A percentile compares a stretch with the other conserved stretches of the same genome.
Evolutionary conservation across 306 rosid genomes (phyloP).

Genomic region (Vigna hirtella): DNA sequence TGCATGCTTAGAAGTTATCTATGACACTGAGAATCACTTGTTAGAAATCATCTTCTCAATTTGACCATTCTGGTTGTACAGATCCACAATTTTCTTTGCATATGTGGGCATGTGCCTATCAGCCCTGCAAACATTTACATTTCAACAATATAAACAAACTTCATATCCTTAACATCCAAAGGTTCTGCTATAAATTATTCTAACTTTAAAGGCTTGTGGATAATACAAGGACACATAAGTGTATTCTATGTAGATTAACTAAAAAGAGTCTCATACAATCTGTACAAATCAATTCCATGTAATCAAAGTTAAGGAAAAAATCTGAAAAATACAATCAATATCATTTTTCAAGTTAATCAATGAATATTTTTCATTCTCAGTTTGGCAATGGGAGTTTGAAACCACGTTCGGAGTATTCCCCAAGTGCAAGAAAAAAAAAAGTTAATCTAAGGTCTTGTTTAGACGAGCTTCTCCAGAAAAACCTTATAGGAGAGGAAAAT

Average conservation of each 20-base stretch:
- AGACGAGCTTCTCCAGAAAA: no score
- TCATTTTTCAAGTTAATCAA: no score
- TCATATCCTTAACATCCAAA: not conserved
- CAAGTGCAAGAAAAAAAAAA: no score
- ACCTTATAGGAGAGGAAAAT: no score
- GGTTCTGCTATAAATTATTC: not conserved
- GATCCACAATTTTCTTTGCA: conserved; percentile 85
- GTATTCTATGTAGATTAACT: not conserved
- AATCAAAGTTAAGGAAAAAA: not conserved
- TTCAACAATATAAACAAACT: conserved; percentile 34
- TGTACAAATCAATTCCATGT: not conserved
- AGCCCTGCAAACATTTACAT: conserved; percentile 70
- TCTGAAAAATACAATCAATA: not conserved
- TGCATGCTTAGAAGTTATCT: conserved; percentile 29
- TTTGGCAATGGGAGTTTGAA: no score
- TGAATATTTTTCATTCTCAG: no score
- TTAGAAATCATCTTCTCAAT: conserved; percentile 70
- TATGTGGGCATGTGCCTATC: conserved; percentile 83
- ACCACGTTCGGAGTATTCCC: no score
- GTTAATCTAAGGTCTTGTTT: no score
- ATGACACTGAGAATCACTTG: not conserved
- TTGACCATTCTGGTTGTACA: conserved; percentile 89
- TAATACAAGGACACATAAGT: no score
- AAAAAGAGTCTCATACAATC: not conserved
- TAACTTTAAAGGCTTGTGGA: not conserved